Conservation (phyloP, 2,329 filamentous ascomycete genomes). For the Xylariaceae sp. region DNA sequence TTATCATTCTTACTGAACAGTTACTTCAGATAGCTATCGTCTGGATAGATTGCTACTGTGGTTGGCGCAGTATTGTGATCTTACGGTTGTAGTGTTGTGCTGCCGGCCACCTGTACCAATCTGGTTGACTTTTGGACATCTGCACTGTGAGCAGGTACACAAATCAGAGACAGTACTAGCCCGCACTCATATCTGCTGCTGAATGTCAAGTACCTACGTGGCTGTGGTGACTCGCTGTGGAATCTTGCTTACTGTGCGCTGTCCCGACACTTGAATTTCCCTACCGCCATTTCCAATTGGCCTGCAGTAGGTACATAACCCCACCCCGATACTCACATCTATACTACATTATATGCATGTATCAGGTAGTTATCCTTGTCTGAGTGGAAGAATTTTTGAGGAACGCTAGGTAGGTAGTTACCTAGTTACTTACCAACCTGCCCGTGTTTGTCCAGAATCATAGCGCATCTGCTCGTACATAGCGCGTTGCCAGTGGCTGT, state of each 20-base stretch:
- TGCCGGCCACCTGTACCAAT: background rate
- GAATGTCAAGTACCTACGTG: background rate
- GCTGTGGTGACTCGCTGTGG: background rate
- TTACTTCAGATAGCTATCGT: background rate
- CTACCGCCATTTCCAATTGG: slow-evolving; percentile 2
- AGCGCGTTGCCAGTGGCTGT: background rate
- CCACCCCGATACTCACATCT: background rate
- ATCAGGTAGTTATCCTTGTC: no score
- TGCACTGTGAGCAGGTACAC: background rate
- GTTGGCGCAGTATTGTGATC: slow-evolving; percentile 11
- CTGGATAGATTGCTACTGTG: slow-evolving; percentile 1
- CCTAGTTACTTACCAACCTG: background rate
- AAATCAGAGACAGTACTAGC: background rate
- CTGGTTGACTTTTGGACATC: background rate
- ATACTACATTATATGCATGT: no score
- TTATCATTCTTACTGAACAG: background rate
- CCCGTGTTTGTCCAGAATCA: no score
- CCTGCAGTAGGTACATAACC: slow-evolving; percentile 1
- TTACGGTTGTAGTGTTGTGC: background rate
- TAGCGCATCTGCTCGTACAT: no score
- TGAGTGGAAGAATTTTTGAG: background rate
- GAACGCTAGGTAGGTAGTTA: background rate
- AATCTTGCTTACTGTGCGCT: background rate
- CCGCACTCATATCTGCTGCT: background rate
- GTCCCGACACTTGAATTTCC: background rate